A percentile compares a stretch with the other conserved stretches of the same genome.
phyloP scores from a whole-genome alignment of 2,329 filamentous ascomycete genomes.

The Exophiala spinifera region DNA sequence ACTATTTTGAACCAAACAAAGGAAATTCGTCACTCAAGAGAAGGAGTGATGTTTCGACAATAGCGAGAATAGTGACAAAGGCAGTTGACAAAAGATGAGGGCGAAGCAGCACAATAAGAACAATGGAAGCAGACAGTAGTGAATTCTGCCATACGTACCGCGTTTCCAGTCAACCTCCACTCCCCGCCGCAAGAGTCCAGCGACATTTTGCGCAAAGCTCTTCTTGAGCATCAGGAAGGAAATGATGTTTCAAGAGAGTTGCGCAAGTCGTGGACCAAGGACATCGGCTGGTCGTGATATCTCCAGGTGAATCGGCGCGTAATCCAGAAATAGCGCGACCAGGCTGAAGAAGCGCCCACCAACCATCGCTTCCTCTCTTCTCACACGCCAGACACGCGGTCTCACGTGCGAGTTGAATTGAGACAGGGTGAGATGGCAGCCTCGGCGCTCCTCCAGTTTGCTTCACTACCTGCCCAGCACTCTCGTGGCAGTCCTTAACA shows the following conservation, averaged over 20 bases:
- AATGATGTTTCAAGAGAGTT: slow-evolving; percentile 19
- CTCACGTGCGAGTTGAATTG: slow-evolving; percentile 18
- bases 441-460: slow-evolving; percentile 13
- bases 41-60: slow-evolving; percentile 10
- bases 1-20: slow-evolving; percentile 21
- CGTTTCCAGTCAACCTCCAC: slow-evolving; percentile 16
- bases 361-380: slow-evolving; percentile 19
- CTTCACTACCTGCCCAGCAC: slow-evolving; percentile 19
- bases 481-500: slow-evolving; percentile 2
- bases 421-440: slow-evolving; percentile 15
- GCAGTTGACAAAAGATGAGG: slow-evolving; percentile 8
- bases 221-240: slow-evolving; percentile 5
- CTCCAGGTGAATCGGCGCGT: slow-evolving; percentile 24
- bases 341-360: slow-evolving; percentile 28
- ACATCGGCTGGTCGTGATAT: slow-evolving; percentile 23
- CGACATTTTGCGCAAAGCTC: slow-evolving; percentile 21
- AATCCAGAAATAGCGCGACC: slow-evolving; percentile 25
- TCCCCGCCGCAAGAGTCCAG: slow-evolving; percentile 16
- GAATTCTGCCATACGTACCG: slow-evolving; percentile 21
- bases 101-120: slow-evolving; percentile 17
- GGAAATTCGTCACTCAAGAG: slow-evolving; percentile 21
- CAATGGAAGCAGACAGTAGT: slow-evolving; percentile 17
- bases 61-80: slow-evolving; percentile 10
- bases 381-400: slow-evolving; percentile 26
- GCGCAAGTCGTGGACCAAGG: slow-evolving; percentile 17